Evolutionary conservation across 2,329 filamentous ascomycete species (phyloP).

Genomic region (Nigrograna mackinnonii): DNA sequence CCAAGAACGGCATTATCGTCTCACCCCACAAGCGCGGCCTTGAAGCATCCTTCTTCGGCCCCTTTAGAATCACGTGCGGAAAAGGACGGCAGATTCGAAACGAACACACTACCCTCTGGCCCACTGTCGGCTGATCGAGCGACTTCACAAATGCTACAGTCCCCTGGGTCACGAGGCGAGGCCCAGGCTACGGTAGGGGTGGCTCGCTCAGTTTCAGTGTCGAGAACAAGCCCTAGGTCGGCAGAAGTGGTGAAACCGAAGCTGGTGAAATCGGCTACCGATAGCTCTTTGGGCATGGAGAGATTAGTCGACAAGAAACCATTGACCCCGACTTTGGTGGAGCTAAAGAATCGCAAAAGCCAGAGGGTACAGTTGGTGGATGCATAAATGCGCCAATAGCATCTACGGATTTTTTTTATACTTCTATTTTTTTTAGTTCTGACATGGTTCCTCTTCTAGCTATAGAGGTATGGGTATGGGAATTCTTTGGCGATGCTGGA

Average conservation of each 20-base stretch:
- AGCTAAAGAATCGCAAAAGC: slow-evolving; percentile 39
- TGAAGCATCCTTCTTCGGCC: slow-evolving; percentile 21
- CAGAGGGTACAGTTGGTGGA: slow-evolving; percentile 40
- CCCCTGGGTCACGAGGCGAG: slow-evolving; percentile 14
- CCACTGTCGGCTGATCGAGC: slow-evolving; percentile 18
- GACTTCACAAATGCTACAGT: slow-evolving; percentile 8
- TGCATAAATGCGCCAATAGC: slow-evolving; percentile 26
- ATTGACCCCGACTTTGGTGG: slow-evolving; percentile 39
- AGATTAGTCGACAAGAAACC: slow-evolving; percentile 27
- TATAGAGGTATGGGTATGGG: too few relatives aligned
- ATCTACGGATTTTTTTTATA: too few relatives aligned
- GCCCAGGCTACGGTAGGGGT: slow-evolving; percentile 17
- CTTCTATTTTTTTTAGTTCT: too few relatives aligned
- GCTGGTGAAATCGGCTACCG: slow-evolving; percentile 17
- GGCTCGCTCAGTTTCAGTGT: slow-evolving; percentile 35
- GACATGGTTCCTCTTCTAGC: too few relatives aligned
- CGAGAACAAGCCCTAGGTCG: slow-evolving; percentile 21
- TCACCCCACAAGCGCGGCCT: background rate
- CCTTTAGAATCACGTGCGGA: slow-evolving; percentile 22
- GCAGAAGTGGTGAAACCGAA: slow-evolving; percentile 13
- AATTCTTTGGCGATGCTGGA: too few relatives aligned
- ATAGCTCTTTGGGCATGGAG: slow-evolving; percentile 18
- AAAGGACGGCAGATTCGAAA: slow-evolving; percentile 6
- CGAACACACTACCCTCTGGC: slow-evolving; percentile 5
- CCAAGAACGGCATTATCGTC: slow-evolving; percentile 16